Evolutionary conservation across 805 yeast genomes (phyloP).

Genomic region (Teunomyces kruisii): DNA sequence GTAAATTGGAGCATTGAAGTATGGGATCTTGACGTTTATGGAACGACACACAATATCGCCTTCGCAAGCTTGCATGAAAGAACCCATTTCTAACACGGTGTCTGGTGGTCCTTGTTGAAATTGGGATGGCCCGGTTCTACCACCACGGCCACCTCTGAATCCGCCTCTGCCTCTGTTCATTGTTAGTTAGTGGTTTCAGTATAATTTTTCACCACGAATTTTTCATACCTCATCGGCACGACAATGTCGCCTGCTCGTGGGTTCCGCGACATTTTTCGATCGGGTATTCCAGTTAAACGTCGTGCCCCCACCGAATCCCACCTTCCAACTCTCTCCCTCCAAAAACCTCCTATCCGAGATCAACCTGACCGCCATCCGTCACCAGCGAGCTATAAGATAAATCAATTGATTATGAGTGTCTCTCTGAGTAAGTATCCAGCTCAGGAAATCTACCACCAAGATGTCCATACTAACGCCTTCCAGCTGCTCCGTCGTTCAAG

Average conservation of each 20-base stretch:
- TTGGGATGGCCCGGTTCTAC: slow-evolving; percentile 67
- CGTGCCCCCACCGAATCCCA: background rate
- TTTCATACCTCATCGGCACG: slow-evolving; percentile 10
- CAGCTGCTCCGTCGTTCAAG: slow-evolving; percentile 36
- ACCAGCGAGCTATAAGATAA: background rate
- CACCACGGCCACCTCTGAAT: slow-evolving; percentile 64
- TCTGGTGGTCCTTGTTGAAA: slow-evolving; percentile 95
- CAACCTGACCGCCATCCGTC: background rate
- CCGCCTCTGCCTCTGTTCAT: slow-evolving; percentile 79
- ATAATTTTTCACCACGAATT: slow-evolving; percentile 8
- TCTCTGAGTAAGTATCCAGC: slow-evolving; percentile 24
- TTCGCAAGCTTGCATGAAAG: slow-evolving; percentile 89
- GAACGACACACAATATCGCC: slow-evolving; percentile 97
- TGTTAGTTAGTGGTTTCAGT: slow-evolving; percentile 4
- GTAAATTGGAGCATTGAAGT: slow-evolving; percentile 97
- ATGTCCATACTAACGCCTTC: slow-evolving; percentile 7
- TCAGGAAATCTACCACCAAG: background rate
- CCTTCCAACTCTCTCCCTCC: background rate
- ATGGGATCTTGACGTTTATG: slow-evolving; percentile 90
- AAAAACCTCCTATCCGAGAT: background rate
- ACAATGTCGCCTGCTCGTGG: background rate
- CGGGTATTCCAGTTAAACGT: background rate
- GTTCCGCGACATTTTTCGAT: background rate
- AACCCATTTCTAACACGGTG: slow-evolving; percentile 90
- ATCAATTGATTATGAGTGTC: slow-evolving; percentile 20